A percentile compares a stretch with the other conserved stretches of the same genome.
phyloP scores from a whole-genome alignment of 495 filamentous ascomycete species.

The Sordaria brevicollis region DNA sequence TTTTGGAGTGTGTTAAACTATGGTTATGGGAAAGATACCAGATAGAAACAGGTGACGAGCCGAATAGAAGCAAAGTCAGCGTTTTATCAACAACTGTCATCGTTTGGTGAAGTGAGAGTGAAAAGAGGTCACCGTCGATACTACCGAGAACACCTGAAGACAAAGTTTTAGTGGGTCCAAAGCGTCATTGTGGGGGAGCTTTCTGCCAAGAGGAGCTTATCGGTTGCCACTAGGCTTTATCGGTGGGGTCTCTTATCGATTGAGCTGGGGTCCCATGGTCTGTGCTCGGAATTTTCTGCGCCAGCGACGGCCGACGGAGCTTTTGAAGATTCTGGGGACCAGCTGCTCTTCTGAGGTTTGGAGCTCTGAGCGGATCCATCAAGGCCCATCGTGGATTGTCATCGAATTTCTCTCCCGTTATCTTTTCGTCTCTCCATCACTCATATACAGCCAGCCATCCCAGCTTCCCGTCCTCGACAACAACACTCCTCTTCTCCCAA shows the following conservation, averaged over 20 bases:
- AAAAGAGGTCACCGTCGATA: neutral
- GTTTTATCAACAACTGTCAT: neutral
- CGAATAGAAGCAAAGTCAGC: neutral
- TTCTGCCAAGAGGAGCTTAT: neutral
- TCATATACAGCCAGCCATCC: no score
- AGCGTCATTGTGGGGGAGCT: neutral
- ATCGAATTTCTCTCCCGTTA: neutral
- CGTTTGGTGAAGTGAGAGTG: neutral
- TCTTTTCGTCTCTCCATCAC: neutral
- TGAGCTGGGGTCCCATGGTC: neutral
- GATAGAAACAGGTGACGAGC: no score
- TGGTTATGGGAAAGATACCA: no score
- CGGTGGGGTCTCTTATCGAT: neutral
- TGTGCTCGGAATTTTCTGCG: neutral
- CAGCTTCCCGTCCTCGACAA: neutral
- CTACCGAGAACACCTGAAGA: neutral
- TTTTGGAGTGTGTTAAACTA: neutral
- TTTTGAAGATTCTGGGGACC: neutral
- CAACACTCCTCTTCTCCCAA: neutral
- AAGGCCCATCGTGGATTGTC: neutral
- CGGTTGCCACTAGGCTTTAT: neutral
- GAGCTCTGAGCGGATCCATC: neutral
- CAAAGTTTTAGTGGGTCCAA: neutral
- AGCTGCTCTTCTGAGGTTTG: neutral
- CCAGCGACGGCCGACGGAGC: neutral